Conservation (phyloP, 2,329 filamentous ascomycete genomes). For the Ascocoryne sarcoides region DNA sequence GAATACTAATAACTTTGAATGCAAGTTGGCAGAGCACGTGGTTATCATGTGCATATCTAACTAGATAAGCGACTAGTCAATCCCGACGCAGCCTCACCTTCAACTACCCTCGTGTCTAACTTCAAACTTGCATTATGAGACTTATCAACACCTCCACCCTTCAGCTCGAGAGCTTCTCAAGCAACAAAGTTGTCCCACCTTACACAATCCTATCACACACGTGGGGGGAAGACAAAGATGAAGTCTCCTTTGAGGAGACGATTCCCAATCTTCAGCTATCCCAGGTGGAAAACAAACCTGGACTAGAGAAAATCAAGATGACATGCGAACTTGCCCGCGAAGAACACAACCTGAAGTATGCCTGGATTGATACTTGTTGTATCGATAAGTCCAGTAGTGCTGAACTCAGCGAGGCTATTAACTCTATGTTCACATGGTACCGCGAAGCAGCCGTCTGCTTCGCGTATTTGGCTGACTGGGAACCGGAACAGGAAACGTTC, state of each 20-base stretch:
- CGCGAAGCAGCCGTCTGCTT: conserved; percentile 9
- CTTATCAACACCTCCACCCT: conserved; percentile 4
- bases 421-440: conserved; percentile 17
- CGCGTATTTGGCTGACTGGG: conserved; percentile 9
- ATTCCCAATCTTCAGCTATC: neutral
- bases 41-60: too few relatives aligned
- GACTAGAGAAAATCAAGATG: neutral
- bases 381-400: conserved; percentile 15
- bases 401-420: conserved; percentile 14
- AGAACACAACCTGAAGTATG: neutral
- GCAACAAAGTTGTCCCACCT: conserved; percentile 7
- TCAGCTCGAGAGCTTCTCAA: conserved; percentile 1
- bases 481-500: conserved; percentile 1
- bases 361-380: conserved; percentile 14
- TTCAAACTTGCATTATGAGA: conserved; percentile 3
- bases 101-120: too few relatives aligned
- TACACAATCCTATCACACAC: conserved; percentile 29
- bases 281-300: neutral
- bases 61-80: too few relatives aligned
- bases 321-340: neutral
- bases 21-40: too few relatives aligned
- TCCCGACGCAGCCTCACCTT: too few relatives aligned
- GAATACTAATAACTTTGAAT: too few relatives aligned
- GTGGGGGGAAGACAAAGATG: conserved; percentile 23
- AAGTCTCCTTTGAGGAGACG: conserved; percentile 22